A percentile compares a stretch with the other conserved stretches of the same genome.
These are phyloP conservation scores for Boletus smithii DNA, from an alignment of 1,284 basidiomycete genomes.

Conservation along the genomic window DNA sequence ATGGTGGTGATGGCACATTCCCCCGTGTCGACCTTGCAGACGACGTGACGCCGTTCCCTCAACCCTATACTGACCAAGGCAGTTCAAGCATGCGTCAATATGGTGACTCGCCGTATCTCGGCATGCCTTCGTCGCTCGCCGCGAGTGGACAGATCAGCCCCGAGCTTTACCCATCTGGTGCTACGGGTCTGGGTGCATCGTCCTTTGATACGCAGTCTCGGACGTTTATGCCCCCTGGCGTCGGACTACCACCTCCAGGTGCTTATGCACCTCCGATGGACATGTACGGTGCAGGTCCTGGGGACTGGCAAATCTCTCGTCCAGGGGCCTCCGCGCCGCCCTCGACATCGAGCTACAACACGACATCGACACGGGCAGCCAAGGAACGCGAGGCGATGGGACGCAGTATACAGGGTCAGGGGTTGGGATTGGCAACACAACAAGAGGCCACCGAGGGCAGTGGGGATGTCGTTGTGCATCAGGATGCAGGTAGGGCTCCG, in stretches of 20 bases:
- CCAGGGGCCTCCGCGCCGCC: conserved; percentile 19
- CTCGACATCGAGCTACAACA: conserved; percentile 19
- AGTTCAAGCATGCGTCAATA: conserved; percentile 27
- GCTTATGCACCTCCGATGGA: conserved; percentile 8
- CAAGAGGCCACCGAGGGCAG: conserved; percentile 25
- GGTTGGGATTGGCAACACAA: conserved; percentile 24
- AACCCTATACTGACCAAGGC: conserved; percentile 8
- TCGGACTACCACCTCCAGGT: conserved; percentile 1
- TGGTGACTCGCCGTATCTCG: conserved; percentile 11
- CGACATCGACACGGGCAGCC: conserved; percentile 11
- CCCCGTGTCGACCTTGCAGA: conserved; percentile 39
- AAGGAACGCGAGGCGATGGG: conserved; percentile 22
- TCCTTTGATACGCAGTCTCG: conserved; percentile 3
- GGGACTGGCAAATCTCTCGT: conserved; percentile 21
- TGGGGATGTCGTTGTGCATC: conserved; percentile 30
- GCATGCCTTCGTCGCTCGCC: conserved; percentile 4
- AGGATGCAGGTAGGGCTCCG: conserved; percentile 29
- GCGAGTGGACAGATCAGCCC: conserved; percentile 2
- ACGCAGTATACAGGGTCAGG: conserved; percentile 14
- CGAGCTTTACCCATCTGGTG: conserved; percentile 10
- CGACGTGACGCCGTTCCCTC: conserved; percentile 37
- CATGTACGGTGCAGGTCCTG: conserved; percentile 15
- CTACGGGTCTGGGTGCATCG: background rate
- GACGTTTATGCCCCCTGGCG: conserved; percentile 8
- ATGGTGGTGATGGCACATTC: conserved; percentile 29